Evolutionary conservation across 371 early-diverging fungal genomes (phyloP), one percentile per base, ranked within the genome.

Genomic region (Mucor irregularis): DNA sequence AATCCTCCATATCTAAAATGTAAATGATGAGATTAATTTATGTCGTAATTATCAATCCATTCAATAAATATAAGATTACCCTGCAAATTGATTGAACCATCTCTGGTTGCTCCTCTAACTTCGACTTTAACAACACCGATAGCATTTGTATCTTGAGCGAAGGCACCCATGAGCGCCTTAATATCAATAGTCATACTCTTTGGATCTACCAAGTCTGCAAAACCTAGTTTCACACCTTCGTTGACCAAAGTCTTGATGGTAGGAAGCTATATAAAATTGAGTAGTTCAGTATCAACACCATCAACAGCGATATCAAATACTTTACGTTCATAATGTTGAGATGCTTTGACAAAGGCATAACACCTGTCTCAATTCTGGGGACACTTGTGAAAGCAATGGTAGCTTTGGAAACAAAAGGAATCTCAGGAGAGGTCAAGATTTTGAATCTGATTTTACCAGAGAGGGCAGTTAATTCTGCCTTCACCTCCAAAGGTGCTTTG

Each of bases 131-230:
- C 64, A 24, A 76, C 71, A 25, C 76, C 76, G 35, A 76, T 63
- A 16, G 76, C 73, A 16, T 53, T 39, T n/a, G 69, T 70, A 46
- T 76, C 76, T 33, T 66, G 43, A 26, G 53, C 38, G 31, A 59
- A 60, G 3, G 56, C 55, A 25, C 71, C 76, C 29, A 76, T 45
- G 11, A 76, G 31, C 2, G 68, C 60, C 25, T 57, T 64, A 0
- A 76, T 42, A 49, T 76, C 76, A 22, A 76, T 34, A 0, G 76
- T 76, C 65, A 76, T 55, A 29, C 70, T 72, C 58, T 71, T 76
- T 9, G 76, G 76, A 52, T 76, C 76, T 0, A 76, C 73, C 21
- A 76, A 38, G 42, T 70, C 72, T 17, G 70, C 71, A 50, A 72
- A 60, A 4, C 71, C 76, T 0, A 73, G 47, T 14, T 62, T 60